Conservation (phyloP, 2,329 filamentous ascomycete species). For the Fusarium veterinarium region DNA sequence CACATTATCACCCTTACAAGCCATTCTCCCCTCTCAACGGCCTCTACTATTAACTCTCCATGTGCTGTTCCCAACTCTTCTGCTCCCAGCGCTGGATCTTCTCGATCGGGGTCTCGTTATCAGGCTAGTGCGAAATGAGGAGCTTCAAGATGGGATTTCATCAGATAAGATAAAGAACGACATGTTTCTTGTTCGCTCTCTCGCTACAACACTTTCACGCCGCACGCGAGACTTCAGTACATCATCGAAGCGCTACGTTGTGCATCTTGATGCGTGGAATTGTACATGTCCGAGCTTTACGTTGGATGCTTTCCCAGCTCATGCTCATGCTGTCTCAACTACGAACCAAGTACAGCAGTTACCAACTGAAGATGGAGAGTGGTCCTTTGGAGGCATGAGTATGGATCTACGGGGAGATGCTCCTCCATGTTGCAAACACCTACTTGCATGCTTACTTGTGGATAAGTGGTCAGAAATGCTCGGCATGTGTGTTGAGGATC, state of each 20-base stretch:
- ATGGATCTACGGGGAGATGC: constrained; percentile 52
- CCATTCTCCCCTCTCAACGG: constrained; percentile 50
- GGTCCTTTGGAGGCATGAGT: constrained; percentile 64
- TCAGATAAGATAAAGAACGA: constrained; percentile 34
- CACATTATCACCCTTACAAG: constrained; percentile 28
- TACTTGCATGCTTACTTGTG: constrained; percentile 83
- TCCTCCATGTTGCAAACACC: constrained; percentile 83
- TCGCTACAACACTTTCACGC: constrained; percentile 50
- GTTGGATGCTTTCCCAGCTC: constrained; percentile 72
- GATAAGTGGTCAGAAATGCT: constrained; percentile 72
- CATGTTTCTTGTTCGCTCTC: constrained; percentile 75
- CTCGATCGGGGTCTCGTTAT: constrained; percentile 82
- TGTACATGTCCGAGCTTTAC: constrained; percentile 90
- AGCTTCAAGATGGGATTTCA: background rate
- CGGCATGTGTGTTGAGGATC: constrained; percentile 65
- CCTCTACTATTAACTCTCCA: constrained; percentile 82
- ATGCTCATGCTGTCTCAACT: constrained; percentile 9
- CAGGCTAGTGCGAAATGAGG: constrained; percentile 52
- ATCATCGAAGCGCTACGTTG: constrained; percentile 67
- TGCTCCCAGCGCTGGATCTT: constrained; percentile 88
- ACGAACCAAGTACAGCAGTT: background rate
- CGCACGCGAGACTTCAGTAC: constrained; percentile 26
- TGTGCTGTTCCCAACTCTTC: constrained; percentile 81
- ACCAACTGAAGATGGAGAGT: constrained; percentile 24
- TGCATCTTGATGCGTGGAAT: constrained; percentile 82